Conservation (phyloP, 192 early-diverging fungal genomes). For the Rhizophagus sp. region DNA sequence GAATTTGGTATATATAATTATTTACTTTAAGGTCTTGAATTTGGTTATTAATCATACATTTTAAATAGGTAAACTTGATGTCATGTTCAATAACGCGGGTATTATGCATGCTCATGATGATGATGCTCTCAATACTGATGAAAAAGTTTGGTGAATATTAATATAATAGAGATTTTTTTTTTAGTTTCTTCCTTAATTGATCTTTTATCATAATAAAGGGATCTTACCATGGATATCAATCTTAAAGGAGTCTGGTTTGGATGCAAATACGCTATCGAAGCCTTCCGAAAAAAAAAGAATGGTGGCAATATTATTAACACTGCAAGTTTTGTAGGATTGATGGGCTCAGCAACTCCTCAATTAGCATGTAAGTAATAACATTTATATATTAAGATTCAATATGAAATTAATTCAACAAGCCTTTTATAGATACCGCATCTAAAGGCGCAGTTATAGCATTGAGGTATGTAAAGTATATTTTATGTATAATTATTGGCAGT, state of each 20-base stretch:
- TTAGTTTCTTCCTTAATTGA: not conserved
- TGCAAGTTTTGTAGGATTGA: constrained; percentile 74
- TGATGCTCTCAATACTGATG: constrained; percentile 73
- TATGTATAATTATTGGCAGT: not conserved
- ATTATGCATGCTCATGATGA: constrained; percentile 83
- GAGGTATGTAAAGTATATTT: constrained; percentile 54
- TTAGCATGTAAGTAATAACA: constrained; percentile 63
- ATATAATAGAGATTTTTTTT: not conserved
- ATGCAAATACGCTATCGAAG: constrained; percentile 78
- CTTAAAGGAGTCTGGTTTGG: constrained; percentile 91
- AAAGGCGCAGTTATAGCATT: constrained; percentile 85
- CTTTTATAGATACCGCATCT: constrained; percentile 71
- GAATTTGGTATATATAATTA: constrained; percentile 57
- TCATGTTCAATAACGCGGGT: constrained; percentile 88
- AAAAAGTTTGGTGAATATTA: constrained; percentile 74
- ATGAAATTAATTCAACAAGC: not conserved
- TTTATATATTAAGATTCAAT: not conserved
- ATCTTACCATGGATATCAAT: constrained; percentile 77
- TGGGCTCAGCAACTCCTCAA: constrained; percentile 84
- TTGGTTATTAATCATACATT: not conserved
- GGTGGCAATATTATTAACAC: constrained; percentile 85
- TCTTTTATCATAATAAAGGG: constrained; percentile 41
- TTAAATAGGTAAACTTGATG: constrained; percentile 65
- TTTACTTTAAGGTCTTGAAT: not conserved
- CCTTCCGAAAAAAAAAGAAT: constrained; percentile 53